Base-by-base conservation (phyloP, 805 yeast genomes). In the Candida orba region DNA sequence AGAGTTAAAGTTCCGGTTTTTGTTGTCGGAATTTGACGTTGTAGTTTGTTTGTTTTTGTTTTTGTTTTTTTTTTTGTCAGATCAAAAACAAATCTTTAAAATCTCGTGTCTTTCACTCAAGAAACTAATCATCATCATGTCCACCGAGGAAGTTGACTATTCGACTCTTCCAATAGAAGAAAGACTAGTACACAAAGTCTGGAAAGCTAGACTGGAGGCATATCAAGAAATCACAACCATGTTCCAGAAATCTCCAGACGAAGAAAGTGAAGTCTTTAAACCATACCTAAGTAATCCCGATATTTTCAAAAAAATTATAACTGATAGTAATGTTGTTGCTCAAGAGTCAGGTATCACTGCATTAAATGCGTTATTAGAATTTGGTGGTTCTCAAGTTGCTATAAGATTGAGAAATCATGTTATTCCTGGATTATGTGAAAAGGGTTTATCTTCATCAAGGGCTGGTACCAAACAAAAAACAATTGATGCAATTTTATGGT, bases 261-360 rank as follows among this genome's bases (percentile, higher is more conserved):
- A 75, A 45, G 59, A 69, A n/a, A 87, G 78, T 50, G 71, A 64
- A 3, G 71, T 79, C 39, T 80, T 84, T 54, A 62, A 62, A 20
- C 67, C 67, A 4, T 78, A 74, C 56, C 58, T 77, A 47, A 56
- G 63, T 15, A 73, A 69, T 43, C 82, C 88, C 0, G 81, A 76
- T 9, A 41, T 73, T 3, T 67, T 81, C 54, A 79, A 75, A 51
- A 69, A 70, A 51, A 72, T 81, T 34, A 80, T 84, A 8, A 69
- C 76, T 3, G 99, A 93, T 59, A 61, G 82, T 29, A 93, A 93
- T 58, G 96, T 89, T 17, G 93, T 84, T 15, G 95, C 98, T 0
- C 95, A 89, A 51, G 98, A 93, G 56, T 67, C 82, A 2, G 98
- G 87, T 5, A 66, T 88, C 18, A 59, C 65, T 4, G 72, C 84